Base-by-base conservation (phyloP, 441 rosid genomes). In the Bruguiera hainesii region DNA sequence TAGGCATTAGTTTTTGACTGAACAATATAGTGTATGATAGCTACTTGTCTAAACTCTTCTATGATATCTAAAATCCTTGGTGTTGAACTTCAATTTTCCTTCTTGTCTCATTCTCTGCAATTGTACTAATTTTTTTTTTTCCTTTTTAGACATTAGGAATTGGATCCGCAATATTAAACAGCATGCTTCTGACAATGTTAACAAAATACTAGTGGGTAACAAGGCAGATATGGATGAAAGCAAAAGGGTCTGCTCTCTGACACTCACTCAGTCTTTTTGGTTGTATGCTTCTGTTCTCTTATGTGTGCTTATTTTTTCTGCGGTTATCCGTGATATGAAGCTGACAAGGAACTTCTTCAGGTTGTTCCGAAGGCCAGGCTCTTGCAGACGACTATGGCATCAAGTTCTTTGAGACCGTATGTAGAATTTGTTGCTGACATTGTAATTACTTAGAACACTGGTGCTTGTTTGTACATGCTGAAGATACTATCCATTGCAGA, bases 221-320 rank as follows among this genome's bases (percentile, higher is more conserved):
- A 89, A 89, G 77, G 92, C 95, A 37, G 95, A 89, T 64, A 86
- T 85, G 91, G 95, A 86, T 65, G 95, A 87, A 75, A 89, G 91
- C 86, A 87, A 87, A 83, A 81, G 92, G 86, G 92, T 85, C 33
- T 50, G 75, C 25, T 35, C 57, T 53, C 49, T 74, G 21, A 46
- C 11, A 29, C 8, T 5, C 23, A 1, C 48, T 42, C 1, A 3
- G 3, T 19, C 21, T 10, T 10, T 28, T 28, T 60, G 18, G 11
- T 52, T 61, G 42, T 9, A 31, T 25, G 20, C 48, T 42, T 13
- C 4, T 16, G 21, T 11, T 37, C n/a, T n/a, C n/a, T n/a, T 13
- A 3, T 26, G 37, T 7, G 7, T 23, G 5, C 19, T 1, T 20
- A n/a, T 1, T 18, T 63, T 18, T 53, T 20, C 1, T 53, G 23